These are phyloP conservation scores for Aspergillus affinis DNA, from an alignment of 495 filamentous ascomycete genomes.

Conservation along the genomic window DNA sequence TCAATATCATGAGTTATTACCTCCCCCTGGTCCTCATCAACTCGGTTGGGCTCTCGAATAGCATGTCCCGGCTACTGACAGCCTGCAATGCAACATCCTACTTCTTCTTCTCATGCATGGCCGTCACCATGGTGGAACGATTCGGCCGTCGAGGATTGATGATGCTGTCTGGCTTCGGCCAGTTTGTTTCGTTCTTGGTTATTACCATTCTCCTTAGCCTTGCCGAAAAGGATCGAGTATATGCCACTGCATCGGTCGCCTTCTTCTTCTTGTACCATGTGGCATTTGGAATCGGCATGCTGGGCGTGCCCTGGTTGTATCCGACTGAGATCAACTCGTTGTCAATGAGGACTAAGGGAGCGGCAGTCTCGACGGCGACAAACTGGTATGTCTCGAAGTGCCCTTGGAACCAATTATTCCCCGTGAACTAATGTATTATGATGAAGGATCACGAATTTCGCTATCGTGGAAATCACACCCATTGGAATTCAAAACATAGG, in stretches of 20 bases:
- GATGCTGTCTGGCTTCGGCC: constrained; percentile 47
- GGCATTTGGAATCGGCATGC: constrained; percentile 55
- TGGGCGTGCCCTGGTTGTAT: constrained; percentile 62
- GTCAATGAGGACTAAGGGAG: constrained; percentile 56
- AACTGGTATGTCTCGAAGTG: constrained; percentile 45
- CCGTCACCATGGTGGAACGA: constrained; percentile 48
- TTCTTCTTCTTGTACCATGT: constrained; percentile 57
- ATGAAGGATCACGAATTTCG: constrained; percentile 54
- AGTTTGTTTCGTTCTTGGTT: constrained; percentile 51
- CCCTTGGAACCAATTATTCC: background rate
- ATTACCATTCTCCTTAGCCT: constrained; percentile 55
- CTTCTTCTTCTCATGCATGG: constrained; percentile 47
- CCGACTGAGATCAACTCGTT: constrained; percentile 63
- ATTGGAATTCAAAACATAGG: constrained; percentile 55
- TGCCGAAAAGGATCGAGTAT: constrained; percentile 33
- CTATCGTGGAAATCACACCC: constrained; percentile 60
- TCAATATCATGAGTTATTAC: constrained; percentile 50
- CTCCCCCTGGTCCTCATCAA: constrained; percentile 51
- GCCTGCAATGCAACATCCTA: constrained; percentile 53
- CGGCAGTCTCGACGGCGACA: constrained; percentile 57
- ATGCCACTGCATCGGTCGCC: constrained; percentile 43
- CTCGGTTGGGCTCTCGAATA: constrained; percentile 47
- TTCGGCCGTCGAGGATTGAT: constrained; percentile 53
- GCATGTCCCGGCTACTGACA: constrained; percentile 48
- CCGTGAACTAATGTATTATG: background rate